A percentile compares a stretch with the other conserved stretches of the same genome.
phyloP scores from a whole-genome alignment of 2,329 filamentous ascomycete species.

The Bimuria novae-zelandiae region DNA sequence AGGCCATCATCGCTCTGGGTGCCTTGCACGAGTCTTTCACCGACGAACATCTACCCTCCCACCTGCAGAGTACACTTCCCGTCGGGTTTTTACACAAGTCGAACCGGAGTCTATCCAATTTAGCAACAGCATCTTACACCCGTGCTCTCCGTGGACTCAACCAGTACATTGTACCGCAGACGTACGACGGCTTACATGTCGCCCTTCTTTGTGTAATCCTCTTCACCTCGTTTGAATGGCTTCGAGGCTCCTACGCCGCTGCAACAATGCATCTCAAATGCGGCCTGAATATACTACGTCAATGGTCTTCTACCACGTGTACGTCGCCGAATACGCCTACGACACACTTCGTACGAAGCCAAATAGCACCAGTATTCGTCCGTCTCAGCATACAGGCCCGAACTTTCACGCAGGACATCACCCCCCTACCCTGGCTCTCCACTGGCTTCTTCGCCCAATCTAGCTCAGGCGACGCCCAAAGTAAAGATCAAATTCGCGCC shows the following conservation, averaged over 20 bases:
- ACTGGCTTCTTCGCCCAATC: background rate
- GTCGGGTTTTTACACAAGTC: background rate
- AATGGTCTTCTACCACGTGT: slow-evolving; percentile 2
- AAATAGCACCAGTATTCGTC: slow-evolving; percentile 7
- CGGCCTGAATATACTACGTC: slow-evolving; percentile 4
- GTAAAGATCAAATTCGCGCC: background rate
- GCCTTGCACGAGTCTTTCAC: slow-evolving; percentile 8
- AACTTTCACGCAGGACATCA: slow-evolving; percentile 1
- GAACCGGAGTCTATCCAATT: background rate
- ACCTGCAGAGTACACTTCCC: background rate
- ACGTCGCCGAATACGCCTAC: slow-evolving; percentile 1
- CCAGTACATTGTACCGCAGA: background rate
- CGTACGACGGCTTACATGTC: slow-evolving; percentile 6
- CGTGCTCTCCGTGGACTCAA: slow-evolving; percentile 4
- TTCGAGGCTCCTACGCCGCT: slow-evolving; percentile 4
- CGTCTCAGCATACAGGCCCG: slow-evolving; percentile 9
- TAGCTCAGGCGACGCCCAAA: background rate
- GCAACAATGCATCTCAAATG: slow-evolving; percentile 3
- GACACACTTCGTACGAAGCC: slow-evolving; percentile 7
- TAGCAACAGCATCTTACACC: slow-evolving; percentile 3
- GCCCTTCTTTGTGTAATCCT: slow-evolving; percentile 11
- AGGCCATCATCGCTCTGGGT: slow-evolving; percentile 8
- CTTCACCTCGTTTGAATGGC: slow-evolving; percentile 13
- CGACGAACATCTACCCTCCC: background rate
- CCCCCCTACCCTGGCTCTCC: slow-evolving; percentile 4